phyloP scores from a whole-genome alignment of 352 stramenopile genomes.

The Blastocystis sp. region DNA sequence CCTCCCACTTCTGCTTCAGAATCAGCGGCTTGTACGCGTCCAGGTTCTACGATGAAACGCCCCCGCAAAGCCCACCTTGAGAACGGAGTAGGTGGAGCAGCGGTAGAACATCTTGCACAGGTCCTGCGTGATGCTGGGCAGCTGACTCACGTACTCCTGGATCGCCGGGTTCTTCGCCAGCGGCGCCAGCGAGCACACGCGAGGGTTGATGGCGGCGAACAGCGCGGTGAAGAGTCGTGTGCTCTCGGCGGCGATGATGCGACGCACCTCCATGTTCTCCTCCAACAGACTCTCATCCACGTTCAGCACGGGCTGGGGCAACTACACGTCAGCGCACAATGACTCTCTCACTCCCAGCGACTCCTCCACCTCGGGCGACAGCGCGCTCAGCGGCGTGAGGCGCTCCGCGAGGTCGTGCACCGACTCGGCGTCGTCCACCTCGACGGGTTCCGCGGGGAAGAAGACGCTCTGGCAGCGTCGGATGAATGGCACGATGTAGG shows the following conservation, averaged over 20 bases:
- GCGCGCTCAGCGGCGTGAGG: conserved; percentile 27
- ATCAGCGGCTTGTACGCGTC: conserved; percentile 43
- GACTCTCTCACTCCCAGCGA: neutral
- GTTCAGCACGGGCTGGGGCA: conserved; percentile 44
- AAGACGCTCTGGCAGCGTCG: conserved; percentile 30
- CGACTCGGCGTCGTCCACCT: conserved; percentile 7
- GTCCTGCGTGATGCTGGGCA: conserved; percentile 61
- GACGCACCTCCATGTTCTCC: conserved; percentile 38
- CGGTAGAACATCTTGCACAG: conserved; percentile 72
- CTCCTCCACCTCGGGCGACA: neutral
- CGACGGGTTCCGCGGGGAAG: conserved; percentile 32
- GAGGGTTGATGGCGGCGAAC: conserved; percentile 32
- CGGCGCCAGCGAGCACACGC: conserved; percentile 37
- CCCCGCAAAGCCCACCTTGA: neutral
- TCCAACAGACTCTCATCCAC: conserved; percentile 58
- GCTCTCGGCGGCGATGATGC: conserved; percentile 59
- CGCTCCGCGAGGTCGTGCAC: neutral
- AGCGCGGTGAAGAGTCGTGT: conserved; percentile 62
- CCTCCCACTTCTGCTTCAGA: conserved; percentile 69
- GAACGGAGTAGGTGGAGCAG: conserved; percentile 31
- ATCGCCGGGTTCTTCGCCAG: conserved; percentile 16
- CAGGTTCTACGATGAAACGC: conserved; percentile 7
- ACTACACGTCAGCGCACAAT: neutral
- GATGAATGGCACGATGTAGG: conserved; percentile 67
- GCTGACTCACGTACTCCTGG: conserved; percentile 26